Evolutionary conservation across 345 rosid species (phyloP).

Genomic region (Boechera retrofracta): DNA sequence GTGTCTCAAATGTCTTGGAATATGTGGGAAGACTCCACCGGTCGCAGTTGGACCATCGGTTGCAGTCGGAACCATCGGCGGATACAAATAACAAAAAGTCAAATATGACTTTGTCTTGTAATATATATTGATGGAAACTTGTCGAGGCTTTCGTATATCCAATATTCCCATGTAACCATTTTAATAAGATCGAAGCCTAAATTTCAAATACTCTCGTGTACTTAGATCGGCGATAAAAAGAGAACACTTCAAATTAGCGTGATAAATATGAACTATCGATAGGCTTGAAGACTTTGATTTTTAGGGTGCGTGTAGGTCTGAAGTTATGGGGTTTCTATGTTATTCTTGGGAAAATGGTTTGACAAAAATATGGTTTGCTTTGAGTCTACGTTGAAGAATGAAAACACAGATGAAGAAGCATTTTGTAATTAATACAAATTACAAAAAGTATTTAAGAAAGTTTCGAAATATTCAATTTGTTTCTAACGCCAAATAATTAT

Average conservation of each 20-base stretch:
- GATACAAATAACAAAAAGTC: background rate
- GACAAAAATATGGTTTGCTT: background rate
- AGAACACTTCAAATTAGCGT: too few species aligned
- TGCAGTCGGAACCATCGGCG: background rate
- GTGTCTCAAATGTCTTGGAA: slow-evolving; percentile 15
- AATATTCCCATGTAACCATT: background rate
- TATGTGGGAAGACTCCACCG: slow-evolving; percentile 2
- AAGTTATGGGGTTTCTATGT: background rate
- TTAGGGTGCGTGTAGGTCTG: too few species aligned
- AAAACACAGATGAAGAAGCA: too few species aligned
- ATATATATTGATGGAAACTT: background rate
- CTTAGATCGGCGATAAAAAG: background rate
- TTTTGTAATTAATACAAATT: too few species aligned
- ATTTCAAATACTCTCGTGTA: background rate
- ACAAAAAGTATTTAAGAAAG: too few species aligned
- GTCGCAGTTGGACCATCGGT: background rate
- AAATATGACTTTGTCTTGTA: background rate
- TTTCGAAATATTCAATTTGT: too few species aligned
- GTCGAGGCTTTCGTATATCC: background rate
- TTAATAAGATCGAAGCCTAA: background rate
- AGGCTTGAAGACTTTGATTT: background rate
- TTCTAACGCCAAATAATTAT: too few species aligned
- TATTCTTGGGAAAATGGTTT: too few species aligned
- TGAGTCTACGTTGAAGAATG: too few species aligned
- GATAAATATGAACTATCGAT: background rate